phyloP scores from a whole-genome alignment of 108 stramenopile species.

The Ochromonas danica region DNA sequence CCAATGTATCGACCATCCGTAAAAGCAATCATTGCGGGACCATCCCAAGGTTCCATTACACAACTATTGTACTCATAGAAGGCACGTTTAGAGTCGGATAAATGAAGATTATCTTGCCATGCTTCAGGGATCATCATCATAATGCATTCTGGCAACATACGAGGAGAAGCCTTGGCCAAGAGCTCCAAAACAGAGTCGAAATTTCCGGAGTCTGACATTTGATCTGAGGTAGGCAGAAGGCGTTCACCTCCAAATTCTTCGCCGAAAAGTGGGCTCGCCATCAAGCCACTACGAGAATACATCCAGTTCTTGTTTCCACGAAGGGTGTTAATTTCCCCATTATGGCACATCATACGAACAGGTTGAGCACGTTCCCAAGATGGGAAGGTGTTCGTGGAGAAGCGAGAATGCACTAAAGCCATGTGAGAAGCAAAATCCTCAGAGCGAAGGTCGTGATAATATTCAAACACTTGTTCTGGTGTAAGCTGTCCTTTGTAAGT shows the following conservation, averaged over 20 bases:
- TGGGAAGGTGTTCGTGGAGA: slow-evolving; percentile 91
- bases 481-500: slow-evolving; percentile 94
- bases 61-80: slow-evolving; percentile 97
- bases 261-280: slow-evolving; percentile 79
- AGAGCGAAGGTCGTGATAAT: slow-evolving; percentile 78
- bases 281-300: slow-evolving; percentile 88
- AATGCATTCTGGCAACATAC: slow-evolving; percentile 80
- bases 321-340: slow-evolving; percentile 94
- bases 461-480: slow-evolving; percentile 84
- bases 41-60: slow-evolving; percentile 99
- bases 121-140: slow-evolving; percentile 97
- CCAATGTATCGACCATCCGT: slow-evolving; percentile 90
- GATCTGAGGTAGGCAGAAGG: slow-evolving; percentile 77
- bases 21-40: slow-evolving; percentile 97
- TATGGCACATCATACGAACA: slow-evolving; percentile 95
- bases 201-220: slow-evolving; percentile 92
- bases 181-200: slow-evolving; percentile 91
- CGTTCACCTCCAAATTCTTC: slow-evolving; percentile 66
- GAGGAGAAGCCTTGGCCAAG: slow-evolving; percentile 79
- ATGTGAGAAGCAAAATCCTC: slow-evolving; percentile 77
- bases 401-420: slow-evolving; percentile 87
- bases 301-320: slow-evolving; percentile 97
- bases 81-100: slow-evolving; percentile 76
- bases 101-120: slow-evolving; percentile 84
- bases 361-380: slow-evolving; percentile 93